These are phyloP conservation scores for Botryotinia calthae DNA, from an alignment of 2,329 filamentous ascomycete genomes.

Conservation along the genomic window DNA sequence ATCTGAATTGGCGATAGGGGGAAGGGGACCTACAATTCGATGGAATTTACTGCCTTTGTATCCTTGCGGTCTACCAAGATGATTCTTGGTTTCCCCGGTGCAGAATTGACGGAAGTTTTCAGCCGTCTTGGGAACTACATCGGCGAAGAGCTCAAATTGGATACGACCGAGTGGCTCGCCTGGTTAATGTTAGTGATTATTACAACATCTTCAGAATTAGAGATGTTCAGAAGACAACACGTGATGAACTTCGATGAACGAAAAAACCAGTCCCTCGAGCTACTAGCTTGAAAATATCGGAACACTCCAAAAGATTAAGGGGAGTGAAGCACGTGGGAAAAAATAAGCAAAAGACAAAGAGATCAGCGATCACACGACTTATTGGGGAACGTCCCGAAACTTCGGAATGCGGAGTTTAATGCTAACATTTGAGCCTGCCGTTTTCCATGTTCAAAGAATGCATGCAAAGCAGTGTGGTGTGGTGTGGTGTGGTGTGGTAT, in stretches of 20 bases:
- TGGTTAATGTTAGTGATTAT: constrained; percentile 39
- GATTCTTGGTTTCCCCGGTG: constrained; percentile 85
- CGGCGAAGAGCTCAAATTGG: constrained; percentile 85
- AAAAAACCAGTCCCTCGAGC: neutral
- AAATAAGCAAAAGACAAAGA: neutral
- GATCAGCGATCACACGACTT: neutral
- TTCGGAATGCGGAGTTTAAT: neutral
- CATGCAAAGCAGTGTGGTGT: neutral
- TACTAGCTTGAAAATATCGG: neutral
- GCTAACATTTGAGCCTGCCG: neutral
- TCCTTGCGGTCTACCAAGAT: constrained; percentile 74
- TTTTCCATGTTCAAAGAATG: neutral
- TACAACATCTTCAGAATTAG: neutral
- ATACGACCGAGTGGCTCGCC: constrained; percentile 84
- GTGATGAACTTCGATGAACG: constrained; percentile 27
- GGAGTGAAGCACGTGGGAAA: neutral
- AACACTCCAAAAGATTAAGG: too few species aligned
- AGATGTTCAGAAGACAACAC: constrained; percentile 24
- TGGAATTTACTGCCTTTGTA: constrained; percentile 97
- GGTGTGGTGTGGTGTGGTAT: neutral
- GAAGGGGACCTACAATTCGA: constrained; percentile 66
- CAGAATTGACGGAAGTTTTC: constrained; percentile 98
- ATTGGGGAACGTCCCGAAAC: neutral
- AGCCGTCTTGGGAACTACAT: constrained; percentile 80
- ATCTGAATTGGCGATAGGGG: neutral